phyloP scores from a whole-genome alignment of 1,284 basidiomycete genomes.

The Prillingera fragicola region DNA sequence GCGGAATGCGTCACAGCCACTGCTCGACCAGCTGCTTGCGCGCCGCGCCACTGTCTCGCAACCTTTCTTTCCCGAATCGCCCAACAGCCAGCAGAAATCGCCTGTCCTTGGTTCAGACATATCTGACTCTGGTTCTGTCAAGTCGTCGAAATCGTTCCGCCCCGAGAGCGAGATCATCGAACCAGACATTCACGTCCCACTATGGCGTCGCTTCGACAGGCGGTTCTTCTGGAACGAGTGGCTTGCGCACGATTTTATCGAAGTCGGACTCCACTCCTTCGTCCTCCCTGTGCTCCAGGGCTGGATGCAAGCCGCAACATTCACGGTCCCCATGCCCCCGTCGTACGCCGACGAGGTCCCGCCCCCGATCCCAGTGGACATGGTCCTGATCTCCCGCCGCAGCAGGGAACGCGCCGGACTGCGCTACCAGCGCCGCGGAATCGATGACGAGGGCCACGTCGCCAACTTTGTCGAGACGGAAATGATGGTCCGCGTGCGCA shows the following conservation, averaged over 20 bases:
- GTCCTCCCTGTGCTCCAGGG: conserved; percentile 86
- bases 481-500: conserved; percentile 62
- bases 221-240: conserved; percentile 55
- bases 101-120: too few relatives aligned
- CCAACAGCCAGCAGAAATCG: too few relatives aligned
- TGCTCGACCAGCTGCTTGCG: conserved; percentile 26
- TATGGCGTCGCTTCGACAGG: conserved; percentile 51
- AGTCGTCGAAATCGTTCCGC: too few relatives aligned
- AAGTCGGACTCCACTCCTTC: conserved; percentile 61
- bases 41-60: too few relatives aligned
- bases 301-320: conserved; percentile 66
- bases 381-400: conserved; percentile 52
- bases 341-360: conserved; percentile 16
- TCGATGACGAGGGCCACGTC: conserved; percentile 53
- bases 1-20: conserved; percentile 17
- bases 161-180: conserved; percentile 42
- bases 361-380: conserved; percentile 42
- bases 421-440: conserved; percentile 53
- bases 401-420: conserved; percentile 53
- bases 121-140: too few relatives aligned
- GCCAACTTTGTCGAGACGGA: conserved; percentile 58
- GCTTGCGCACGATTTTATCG: conserved; percentile 41
- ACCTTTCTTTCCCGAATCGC: too few relatives aligned
- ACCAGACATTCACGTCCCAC: conserved; percentile 49
- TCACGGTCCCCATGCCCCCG: conserved; percentile 55